Base-by-base conservation (phyloP, 2,329 filamentous ascomycete species). In the Endoconidiophora laricicola region DNA sequence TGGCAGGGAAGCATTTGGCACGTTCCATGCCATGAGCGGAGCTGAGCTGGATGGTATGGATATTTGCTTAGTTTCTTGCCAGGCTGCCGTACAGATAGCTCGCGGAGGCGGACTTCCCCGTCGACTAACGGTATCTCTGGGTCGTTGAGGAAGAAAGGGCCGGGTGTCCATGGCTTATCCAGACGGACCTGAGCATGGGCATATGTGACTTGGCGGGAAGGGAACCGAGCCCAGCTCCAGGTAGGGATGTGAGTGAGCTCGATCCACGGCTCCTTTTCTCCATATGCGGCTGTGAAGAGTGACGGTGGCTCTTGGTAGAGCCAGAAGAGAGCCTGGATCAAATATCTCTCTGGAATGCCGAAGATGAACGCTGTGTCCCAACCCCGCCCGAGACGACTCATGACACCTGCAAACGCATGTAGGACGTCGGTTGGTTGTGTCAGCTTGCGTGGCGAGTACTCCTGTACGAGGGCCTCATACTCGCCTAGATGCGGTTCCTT, bases 401-500 rank as follows among this genome's bases (percentile, higher is more conserved):
- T 50, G 2, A 53, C 45, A 4, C 54, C 54, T 3, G 45, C 47
- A 45, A 55, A 55, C 2, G 54, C 54, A 12, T 48, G 29, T 2
- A 54, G 44, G 10, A 55, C 42, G 33, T 55, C 54, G 1, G n/a
- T 41, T 5, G 33, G 16, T 10, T 36, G 41, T 6, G 48, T 54
- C 16, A 55, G 48, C 37, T 52, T 33, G 4, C 64, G 60, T 5
- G 63, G 58, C 1, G 63, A 62, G 54, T 67, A 63, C 54, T 66
- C 64, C 48, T 66, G 62, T 1, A 66, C 63, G 16, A 64, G 62
- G 4, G 63, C 62, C 1, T 63, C 61, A 58, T 66, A 66, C 54
- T 66, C 63, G n/a, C 62, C 60, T 38, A 66, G 60, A 1, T 36
- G 26, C n/a, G 41, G 16, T 1, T 39, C n/a, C 45, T 54, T 37